phyloP scores from a whole-genome alignment of 352 stramenopile species.

The Peronosclerospora sorghi region DNA sequence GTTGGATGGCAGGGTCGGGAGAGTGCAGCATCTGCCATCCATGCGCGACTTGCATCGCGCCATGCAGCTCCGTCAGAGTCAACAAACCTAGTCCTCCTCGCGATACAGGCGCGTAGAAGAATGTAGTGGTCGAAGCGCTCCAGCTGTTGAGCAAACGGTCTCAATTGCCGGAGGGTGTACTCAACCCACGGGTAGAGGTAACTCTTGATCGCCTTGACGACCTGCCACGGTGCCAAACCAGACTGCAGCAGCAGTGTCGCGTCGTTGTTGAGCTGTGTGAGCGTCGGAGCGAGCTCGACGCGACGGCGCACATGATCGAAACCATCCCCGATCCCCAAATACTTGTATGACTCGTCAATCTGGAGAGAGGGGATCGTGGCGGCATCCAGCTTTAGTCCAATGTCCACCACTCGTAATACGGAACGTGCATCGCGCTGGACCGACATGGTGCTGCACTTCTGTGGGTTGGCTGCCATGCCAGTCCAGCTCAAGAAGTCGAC shows the following conservation, averaged over 20 bases:
- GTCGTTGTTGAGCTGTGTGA: constrained; percentile 1
- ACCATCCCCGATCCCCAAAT: constrained; percentile 1
- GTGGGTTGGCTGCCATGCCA: too few relatives aligned
- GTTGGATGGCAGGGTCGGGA: neutral
- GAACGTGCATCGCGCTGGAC: neutral
- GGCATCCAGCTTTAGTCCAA: too few relatives aligned
- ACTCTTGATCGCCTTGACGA: neutral
- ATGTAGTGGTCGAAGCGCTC: neutral
- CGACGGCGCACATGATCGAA: too few relatives aligned
- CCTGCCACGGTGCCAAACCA: neutral
- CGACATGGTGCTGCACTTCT: constrained; percentile 2
- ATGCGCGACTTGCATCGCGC: neutral
- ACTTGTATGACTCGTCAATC: neutral
- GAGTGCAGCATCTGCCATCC: constrained; percentile 10
- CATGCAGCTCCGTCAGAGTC: constrained; percentile 5
- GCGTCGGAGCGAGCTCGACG: too few relatives aligned
- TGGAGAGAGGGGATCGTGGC: neutral
- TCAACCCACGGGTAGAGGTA: neutral
- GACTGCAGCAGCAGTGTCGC: constrained; percentile 1
- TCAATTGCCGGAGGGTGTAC: neutral
- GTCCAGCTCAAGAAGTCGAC: constrained; percentile 2
- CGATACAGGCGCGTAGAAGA: constrained; percentile 8
- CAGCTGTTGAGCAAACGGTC: too few relatives aligned
- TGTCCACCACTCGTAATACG: neutral
- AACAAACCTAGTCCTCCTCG: neutral